Percentiles rank a stretch among this genome's conserved stretches.
These are phyloP conservation scores for Solanum peruvianum DNA, from an alignment of 257 asterid species.

Conservation along the genomic window DNA sequence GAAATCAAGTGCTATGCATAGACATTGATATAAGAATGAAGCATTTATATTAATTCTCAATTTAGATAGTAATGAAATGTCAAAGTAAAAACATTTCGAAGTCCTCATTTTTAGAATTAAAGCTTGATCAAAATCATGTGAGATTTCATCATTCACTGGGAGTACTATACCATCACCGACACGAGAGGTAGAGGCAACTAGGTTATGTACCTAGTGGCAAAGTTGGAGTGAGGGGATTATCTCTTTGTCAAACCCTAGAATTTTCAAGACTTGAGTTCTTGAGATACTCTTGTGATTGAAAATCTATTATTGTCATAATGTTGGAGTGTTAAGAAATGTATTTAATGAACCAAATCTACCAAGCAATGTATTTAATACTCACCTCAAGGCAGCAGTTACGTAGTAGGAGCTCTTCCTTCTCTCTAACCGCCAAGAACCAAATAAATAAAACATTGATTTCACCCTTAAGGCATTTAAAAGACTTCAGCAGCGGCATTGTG, in stretches of 20 bases:
- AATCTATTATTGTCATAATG: background rate
- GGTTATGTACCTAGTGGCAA: background rate
- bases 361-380: background rate
- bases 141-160: background rate
- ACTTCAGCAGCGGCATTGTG: background rate
- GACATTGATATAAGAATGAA: background rate
- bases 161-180: background rate
- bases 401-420: background rate
- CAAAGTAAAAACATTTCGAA: background rate
- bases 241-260: background rate
- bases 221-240: background rate
- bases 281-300: background rate
- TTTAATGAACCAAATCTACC: background rate
- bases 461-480: background rate
- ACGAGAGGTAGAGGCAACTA: background rate
- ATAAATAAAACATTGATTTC: background rate
- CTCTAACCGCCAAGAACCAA: background rate
- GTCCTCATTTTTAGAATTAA: background rate
- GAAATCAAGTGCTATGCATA: background rate
- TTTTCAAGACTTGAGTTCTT: background rate
- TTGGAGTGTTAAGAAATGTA: background rate
- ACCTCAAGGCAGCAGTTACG: background rate
- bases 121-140: background rate
- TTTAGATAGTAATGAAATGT: background rate
- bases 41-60: background rate